Percentiles rank a stretch among this genome's conserved stretches.
phyloP scores from a whole-genome alignment of 768 basidiomycete genomes.

The Mycena venus region DNA sequence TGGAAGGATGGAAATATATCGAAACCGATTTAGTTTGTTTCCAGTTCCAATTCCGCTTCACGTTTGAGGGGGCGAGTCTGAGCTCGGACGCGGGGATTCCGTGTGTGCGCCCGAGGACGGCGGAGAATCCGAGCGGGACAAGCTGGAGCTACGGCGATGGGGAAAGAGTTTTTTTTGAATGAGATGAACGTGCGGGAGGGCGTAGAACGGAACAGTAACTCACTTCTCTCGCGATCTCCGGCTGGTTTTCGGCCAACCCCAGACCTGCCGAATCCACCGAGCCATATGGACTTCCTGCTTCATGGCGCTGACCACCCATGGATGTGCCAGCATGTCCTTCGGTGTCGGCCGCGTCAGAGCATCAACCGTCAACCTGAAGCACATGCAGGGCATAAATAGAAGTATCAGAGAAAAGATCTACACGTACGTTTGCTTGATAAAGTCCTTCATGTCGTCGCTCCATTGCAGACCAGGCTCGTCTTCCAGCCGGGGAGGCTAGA shows the following conservation, averaged over 20 bases:
- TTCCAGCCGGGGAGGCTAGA: constrained; percentile 85
- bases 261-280: constrained; percentile 88
- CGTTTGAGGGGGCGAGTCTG: background rate
- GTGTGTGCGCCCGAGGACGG: constrained; percentile 1
- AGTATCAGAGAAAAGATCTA: constrained; percentile 3
- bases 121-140: constrained; percentile 21
- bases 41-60: background rate
- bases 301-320: constrained; percentile 85
- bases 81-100: background rate
- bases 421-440: constrained; percentile 87
- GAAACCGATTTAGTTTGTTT: background rate
- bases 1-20: background rate
- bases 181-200: background rate
- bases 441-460: constrained; percentile 92
- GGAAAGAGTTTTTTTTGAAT: background rate
- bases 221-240: constrained; percentile 62
- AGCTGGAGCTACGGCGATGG: background rate
- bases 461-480: constrained; percentile 80
- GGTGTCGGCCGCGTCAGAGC: constrained; percentile 81
- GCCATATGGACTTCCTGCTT: constrained; percentile 90
- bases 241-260: constrained; percentile 76
- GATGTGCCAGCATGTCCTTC: constrained; percentile 84
- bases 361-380: constrained; percentile 76
- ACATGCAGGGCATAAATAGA: constrained; percentile 29
- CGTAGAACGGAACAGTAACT: constrained; percentile 25